Evolutionary conservation across 2,329 filamentous ascomycete genomes (phyloP).

Genomic region (Pestalotiopsis sp.): DNA sequence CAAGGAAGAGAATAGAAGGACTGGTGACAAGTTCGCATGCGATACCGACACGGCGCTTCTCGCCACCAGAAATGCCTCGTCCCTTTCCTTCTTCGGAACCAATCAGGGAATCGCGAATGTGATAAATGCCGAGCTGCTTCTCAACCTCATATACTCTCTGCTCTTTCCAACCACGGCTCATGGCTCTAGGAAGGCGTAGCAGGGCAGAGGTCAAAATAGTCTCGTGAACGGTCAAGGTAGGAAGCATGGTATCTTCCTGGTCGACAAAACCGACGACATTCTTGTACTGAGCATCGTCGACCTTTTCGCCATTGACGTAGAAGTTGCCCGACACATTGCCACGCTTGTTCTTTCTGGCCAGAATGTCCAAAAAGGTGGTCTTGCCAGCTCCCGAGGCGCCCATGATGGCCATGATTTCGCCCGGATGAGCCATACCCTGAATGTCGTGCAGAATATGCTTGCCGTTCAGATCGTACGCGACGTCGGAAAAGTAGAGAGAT

Average conservation of each 20-base stretch:
- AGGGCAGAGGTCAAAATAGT: constrained; percentile 95
- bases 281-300: constrained; percentile 82
- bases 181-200: constrained; percentile 87
- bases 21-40: constrained; percentile 97
- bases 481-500: constrained; percentile 83
- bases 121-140: constrained; percentile 90
- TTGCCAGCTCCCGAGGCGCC: constrained; percentile 97
- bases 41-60: constrained; percentile 94
- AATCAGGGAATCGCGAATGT: constrained; percentile 93
- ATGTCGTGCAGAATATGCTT: constrained; percentile 83
- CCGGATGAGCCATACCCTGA: constrained; percentile 85
- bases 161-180: constrained; percentile 86
- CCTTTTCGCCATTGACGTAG: constrained; percentile 90
- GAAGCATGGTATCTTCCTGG: constrained; percentile 95
- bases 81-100: constrained; percentile 94
- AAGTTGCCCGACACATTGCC: constrained; percentile 80
- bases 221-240: constrained; percentile 95
- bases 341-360: constrained; percentile 96
- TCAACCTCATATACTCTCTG: constrained; percentile 92
- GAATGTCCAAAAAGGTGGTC: constrained; percentile 93
- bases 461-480: constrained; percentile 84
- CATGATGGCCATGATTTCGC: constrained; percentile 98
- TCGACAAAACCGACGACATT: constrained; percentile 96
- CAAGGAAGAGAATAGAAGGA: constrained; percentile 93
- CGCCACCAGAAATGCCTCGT: constrained; percentile 93